A percentile compares a stretch with the other conserved stretches of the same genome.
Evolutionary conservation across 2,329 filamentous ascomycete genomes (phyloP).

Genomic region (Arthrobotrys sinensis): DNA sequence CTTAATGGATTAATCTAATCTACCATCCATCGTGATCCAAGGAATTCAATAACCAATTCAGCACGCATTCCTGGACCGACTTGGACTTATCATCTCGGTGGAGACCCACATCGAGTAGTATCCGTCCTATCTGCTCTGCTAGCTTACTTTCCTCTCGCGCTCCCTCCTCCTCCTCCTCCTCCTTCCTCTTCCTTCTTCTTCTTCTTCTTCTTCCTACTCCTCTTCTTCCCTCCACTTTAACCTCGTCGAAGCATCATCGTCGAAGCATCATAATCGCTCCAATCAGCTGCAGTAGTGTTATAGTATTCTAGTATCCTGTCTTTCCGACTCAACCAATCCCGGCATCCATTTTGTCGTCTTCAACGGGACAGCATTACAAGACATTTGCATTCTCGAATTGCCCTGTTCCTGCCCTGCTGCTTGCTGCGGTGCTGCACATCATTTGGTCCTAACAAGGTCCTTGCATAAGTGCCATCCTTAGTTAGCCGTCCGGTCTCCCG

Average conservation of each 20-base stretch:
- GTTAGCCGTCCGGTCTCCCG: conserved; percentile 40
- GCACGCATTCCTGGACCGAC: too few species aligned
- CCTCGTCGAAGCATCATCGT: conserved; percentile 12
- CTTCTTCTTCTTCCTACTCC: background rate
- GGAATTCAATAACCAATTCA: too few species aligned
- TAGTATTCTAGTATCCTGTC: too few species aligned
- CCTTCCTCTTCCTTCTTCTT: conserved; percentile 1
- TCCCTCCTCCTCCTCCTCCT: background rate
- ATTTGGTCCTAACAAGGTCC: conserved; percentile 17
- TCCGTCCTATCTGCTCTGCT: background rate
- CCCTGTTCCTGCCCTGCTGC: conserved; percentile 2
- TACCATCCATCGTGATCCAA: too few species aligned
- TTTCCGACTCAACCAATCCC: background rate
- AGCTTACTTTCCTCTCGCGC: background rate
- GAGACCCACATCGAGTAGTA: too few species aligned
- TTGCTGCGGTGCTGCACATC: conserved; percentile 29
- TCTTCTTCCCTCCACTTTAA: conserved; percentile 1
- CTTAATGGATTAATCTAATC: background rate
- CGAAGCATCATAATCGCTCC: conserved; percentile 15
- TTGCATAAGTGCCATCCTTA: conserved; percentile 23
- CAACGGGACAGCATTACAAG: background rate
- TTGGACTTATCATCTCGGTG: too few species aligned
- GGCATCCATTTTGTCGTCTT: background rate
- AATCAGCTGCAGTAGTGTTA: background rate
- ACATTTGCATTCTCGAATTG: background rate